Base-by-base conservation (phyloP, 805 yeast species). In the Cyberlindnera xylosilytica region DNA sequence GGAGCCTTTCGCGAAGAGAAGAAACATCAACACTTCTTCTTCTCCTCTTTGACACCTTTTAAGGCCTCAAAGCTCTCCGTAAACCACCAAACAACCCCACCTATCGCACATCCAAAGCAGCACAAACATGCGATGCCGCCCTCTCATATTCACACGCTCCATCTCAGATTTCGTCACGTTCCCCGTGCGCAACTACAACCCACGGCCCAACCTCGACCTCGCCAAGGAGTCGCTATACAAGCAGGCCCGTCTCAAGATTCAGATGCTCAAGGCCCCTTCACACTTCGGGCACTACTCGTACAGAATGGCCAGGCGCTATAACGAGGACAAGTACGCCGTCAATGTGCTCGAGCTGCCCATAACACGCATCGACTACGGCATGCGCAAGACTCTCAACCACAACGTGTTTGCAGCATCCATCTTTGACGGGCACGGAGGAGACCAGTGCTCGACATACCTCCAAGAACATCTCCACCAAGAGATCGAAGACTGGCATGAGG, bases 351-450 rank as follows among this genome's bases (percentile, higher is more conserved):
- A 69, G 13, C 57, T 78, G 20, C 79, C 79, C 1, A 51, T 64
- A 16, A 41, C 33, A 40, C 26, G 49, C 38, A 19, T 51, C 37
- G 52, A 64, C 46, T 52, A 53, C 49, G 62, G 58, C 5, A 39
- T 49, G 41, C 37, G 44, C 29, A 49, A 49, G 30, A 38, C 29
- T 4, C 38, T 55, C 34, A 18, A 44, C 22, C 49, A 49, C 29
- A 31, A 44, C 1, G 79, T 81, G 16, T 85, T 91, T 65, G 79
- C 78, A 51, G 81, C 87, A 54, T 78, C 79, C 35, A 74, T 93
- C 2, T 89, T 86, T 62, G 99, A 93, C 64, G 99, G 99, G 9
- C 99, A 93, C 64, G 99, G 98, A 7, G 95, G 96, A 18, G 72
- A 70, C 19, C 81, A 81, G 41, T 87, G 96, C 54, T 73, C 89